Conservation (phyloP, 805 yeast genomes). For the Candida suzukii region DNA sequence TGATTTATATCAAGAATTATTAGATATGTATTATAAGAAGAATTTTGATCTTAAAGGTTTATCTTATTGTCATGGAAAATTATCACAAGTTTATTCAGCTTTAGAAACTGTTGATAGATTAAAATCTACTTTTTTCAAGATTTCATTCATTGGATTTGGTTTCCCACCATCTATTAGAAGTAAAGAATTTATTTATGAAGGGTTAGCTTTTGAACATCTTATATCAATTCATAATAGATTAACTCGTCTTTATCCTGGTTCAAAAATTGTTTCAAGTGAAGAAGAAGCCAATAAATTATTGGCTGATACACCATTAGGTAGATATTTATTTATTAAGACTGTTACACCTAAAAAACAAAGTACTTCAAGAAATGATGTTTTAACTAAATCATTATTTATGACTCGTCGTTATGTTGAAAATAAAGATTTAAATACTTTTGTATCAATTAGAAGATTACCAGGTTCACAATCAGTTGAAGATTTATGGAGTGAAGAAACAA, state of each 20-base stretch:
- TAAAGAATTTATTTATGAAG: slow-evolving; percentile 76
- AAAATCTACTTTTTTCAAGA: slow-evolving; percentile 72
- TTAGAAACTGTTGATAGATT: slow-evolving; percentile 65
- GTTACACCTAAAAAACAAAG: slow-evolving; percentile 64
- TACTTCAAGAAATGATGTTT: slow-evolving; percentile 13
- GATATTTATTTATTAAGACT: slow-evolving; percentile 61
- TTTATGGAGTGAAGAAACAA: slow-evolving; percentile 84
- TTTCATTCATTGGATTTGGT: slow-evolving; percentile 76
- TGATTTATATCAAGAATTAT: slow-evolving; percentile 67
- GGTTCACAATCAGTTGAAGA: slow-evolving; percentile 67
- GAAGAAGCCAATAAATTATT: slow-evolving; percentile 46
- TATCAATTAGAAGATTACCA: slow-evolving; percentile 63
- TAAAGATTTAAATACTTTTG: slow-evolving; percentile 63
- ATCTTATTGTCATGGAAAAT: slow-evolving; percentile 59
- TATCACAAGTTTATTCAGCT: slow-evolving; percentile 60
- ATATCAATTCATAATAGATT: slow-evolving; percentile 75
- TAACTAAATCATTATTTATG: slow-evolving; percentile 37
- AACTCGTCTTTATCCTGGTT: slow-evolving; percentile 72
- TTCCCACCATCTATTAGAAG: slow-evolving; percentile 75
- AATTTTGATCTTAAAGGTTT: slow-evolving; percentile 74
- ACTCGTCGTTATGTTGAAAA: slow-evolving; percentile 71
- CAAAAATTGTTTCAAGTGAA: slow-evolving; percentile 53
- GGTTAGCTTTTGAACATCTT: slow-evolving; percentile 81
- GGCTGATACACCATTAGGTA: slow-evolving; percentile 56
- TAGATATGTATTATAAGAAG: slow-evolving; percentile 63